Evolutionary conservation across 2,329 filamentous ascomycete genomes (phyloP).

Genomic region (Verticillium albo-atrum): DNA sequence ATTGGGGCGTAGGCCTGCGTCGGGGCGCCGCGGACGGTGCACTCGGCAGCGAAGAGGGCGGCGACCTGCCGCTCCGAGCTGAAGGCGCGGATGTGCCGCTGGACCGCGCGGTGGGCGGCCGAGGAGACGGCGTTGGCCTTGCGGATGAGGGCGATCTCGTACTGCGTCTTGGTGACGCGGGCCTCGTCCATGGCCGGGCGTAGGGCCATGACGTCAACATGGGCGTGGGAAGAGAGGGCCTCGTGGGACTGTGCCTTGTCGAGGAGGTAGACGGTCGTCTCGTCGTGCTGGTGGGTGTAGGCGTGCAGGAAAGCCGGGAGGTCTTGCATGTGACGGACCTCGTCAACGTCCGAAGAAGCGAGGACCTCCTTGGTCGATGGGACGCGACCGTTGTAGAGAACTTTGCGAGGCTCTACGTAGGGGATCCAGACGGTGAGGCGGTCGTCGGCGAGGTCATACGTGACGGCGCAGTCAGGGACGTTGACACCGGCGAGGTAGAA

Average conservation of each 20-base stretch:
- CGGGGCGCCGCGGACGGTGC: constrained; percentile 67
- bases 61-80: constrained; percentile 80
- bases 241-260: constrained; percentile 37
- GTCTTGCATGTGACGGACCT: constrained; percentile 54
- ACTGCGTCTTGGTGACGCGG: constrained; percentile 78
- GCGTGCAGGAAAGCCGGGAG: constrained; percentile 45
- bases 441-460: constrained; percentile 56
- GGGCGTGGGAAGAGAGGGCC: constrained; percentile 16
- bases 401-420: constrained; percentile 55
- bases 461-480: constrained; percentile 50
- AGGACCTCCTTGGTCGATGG: constrained; percentile 59
- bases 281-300: constrained; percentile 33
- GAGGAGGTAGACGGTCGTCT: constrained; percentile 38
- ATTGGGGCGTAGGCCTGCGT: constrained; percentile 87
- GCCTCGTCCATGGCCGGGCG: constrained; percentile 72
- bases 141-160: constrained; percentile 78
- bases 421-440: constrained; percentile 70
- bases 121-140: constrained; percentile 78
- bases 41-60: constrained; percentile 69
- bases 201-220: constrained; percentile 49
- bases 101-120: constrained; percentile 69
- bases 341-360: constrained; percentile 63
- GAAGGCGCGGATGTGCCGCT: constrained; percentile 57
- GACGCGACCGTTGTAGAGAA: constrained; percentile 60
- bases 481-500: constrained; percentile 54